A percentile compares a stretch with the other conserved stretches of the same genome.
Evolutionary conservation across 805 yeast genomes (phyloP).

Genomic region (Spathaspora arborariae): DNA sequence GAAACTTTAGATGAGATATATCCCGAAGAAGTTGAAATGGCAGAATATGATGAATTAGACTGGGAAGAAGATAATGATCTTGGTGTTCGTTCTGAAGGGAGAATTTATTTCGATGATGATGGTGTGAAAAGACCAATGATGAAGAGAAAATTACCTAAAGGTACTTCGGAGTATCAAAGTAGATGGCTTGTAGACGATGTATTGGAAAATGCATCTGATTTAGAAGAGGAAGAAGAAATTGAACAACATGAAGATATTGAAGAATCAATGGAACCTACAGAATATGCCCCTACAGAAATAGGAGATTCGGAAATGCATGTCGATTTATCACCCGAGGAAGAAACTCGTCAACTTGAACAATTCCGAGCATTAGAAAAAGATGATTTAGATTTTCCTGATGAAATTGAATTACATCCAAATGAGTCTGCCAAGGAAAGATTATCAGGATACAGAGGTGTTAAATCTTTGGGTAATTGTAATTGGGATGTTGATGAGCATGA

Average conservation of each 20-base stretch:
- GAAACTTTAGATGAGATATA: constrained; percentile 60
- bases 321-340: constrained; percentile 80
- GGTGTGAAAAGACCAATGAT: constrained; percentile 1
- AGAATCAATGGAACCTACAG: constrained; percentile 16
- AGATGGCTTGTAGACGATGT: constrained; percentile 68
- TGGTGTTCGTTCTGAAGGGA: constrained; percentile 59
- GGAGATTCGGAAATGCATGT: constrained; percentile 57
- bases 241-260: constrained; percentile 20
- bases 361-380: constrained; percentile 72
- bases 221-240: constrained; percentile 40
- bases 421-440: constrained; percentile 75
- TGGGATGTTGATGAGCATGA: constrained; percentile 91
- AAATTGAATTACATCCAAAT: constrained; percentile 75
- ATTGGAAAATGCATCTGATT: constrained; percentile 34
- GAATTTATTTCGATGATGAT: constrained; percentile 40
- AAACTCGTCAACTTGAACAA: constrained; percentile 66
- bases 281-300: constrained; percentile 44
- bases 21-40: constrained; percentile 51
- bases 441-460: constrained; percentile 79
- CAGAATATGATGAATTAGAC: constrained; percentile 28
- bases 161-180: constrained; percentile 74
- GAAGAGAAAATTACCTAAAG: constrained; percentile 47
- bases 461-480: constrained; percentile 69
- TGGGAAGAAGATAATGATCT: constrained; percentile 23
- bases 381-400: constrained; percentile 94